Conservation (phyloP, 2,329 filamentous ascomycete species). For the Xylaria sp. region DNA sequence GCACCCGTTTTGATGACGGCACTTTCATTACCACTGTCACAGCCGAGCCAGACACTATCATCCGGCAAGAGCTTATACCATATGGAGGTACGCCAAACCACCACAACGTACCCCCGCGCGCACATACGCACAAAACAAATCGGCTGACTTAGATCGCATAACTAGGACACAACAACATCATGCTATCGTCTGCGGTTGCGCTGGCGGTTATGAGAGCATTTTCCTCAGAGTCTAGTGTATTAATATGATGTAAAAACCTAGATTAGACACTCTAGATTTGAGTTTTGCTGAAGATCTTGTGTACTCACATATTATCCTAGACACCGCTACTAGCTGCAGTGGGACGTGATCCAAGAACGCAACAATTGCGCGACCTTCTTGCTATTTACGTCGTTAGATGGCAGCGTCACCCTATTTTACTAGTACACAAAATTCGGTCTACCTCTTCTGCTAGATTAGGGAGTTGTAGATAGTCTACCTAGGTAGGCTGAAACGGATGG, state of each 20-base stretch:
- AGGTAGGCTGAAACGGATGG: too few species aligned
- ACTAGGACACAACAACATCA: slow-evolving; percentile 71
- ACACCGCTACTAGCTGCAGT: background rate
- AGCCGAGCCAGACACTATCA: slow-evolving; percentile 51
- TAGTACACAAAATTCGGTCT: too few species aligned
- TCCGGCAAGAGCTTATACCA: slow-evolving; percentile 60
- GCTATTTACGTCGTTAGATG: too few species aligned
- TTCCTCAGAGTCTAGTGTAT: slow-evolving; percentile 41
- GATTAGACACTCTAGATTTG: too few species aligned
- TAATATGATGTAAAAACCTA: background rate
- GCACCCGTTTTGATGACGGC: slow-evolving; percentile 49
- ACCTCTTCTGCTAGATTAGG: too few species aligned
- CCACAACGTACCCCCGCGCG: background rate
- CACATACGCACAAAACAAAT: background rate
- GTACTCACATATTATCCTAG: background rate
- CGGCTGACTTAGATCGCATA: background rate
- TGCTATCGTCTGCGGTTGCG: slow-evolving; percentile 67
- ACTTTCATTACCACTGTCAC: slow-evolving; percentile 56
- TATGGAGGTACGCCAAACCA: slow-evolving; percentile 55
- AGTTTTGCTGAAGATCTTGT: background rate
- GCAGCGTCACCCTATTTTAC: too few species aligned
- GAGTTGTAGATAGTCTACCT: too few species aligned
- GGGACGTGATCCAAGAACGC: background rate
- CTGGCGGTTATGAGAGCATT: slow-evolving; percentile 71
- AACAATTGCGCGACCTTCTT: too few species aligned